Evolutionary conservation across 129 eudicot species (phyloP), one percentile per base, ranked within the genome.

Genomic region (Centella asiatica): DNA sequence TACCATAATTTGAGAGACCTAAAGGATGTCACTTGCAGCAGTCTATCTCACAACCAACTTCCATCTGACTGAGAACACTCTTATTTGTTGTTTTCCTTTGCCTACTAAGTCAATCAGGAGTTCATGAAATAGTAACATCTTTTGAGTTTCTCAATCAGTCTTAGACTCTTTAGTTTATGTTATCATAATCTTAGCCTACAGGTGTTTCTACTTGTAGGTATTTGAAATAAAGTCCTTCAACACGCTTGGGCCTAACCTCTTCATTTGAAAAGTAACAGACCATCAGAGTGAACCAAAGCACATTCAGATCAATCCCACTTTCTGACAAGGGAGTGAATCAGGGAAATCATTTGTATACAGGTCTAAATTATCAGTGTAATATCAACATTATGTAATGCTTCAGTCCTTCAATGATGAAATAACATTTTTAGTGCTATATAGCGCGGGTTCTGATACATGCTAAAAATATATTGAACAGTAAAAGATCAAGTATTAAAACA

Each of bases 1-100:
- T 76, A 50, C 58, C 68, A 71, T 61, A 44, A 50, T 64, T 58
- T 73, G 37, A 69, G 77, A 65, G 82, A 56, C 53, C 74, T 76
- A 57, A 76, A 80, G 7, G 68, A 73, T 52, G 72, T 18, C 44
- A 8, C 7, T 28, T 0, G n/a, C n/a, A 37, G 26, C 65, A 34
- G 15, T 20, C 37, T 17, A 23, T 39, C 48, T 36, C 9, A 46
- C 20, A 46, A 46, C 52, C 23, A 10, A 37, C 17, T 31, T 22
- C 60, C 33, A 19, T 12, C n/a, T 1, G 23, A 15, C 26, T 62
- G 48, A 18, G 19, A 37, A n/a, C 37, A 29, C 19, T 29, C 40
- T 31, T 37, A 15, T 15, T 47, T 25, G 59, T 53, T 33, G 6
- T 48, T 24, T 50, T 65, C 19, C 23, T 25, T 5, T 18, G 4